Percentiles rank a stretch among this genome's conserved stretches.
Evolutionary conservation across 2,329 filamentous ascomycete species (phyloP).

Genomic region (Arthrobotrys sphaeroides): DNA sequence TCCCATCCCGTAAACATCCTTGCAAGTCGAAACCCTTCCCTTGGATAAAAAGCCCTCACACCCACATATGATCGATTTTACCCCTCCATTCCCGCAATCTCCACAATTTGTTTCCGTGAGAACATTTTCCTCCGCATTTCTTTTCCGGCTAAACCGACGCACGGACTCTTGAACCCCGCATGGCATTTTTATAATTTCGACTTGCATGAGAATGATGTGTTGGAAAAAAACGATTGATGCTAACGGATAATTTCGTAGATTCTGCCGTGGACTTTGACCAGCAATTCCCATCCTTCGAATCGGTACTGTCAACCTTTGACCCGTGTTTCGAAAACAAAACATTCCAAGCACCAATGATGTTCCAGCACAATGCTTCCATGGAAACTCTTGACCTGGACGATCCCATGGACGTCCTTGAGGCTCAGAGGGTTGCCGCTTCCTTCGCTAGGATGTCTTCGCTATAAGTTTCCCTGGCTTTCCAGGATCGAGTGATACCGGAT

Average conservation of each 20-base stretch:
- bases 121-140: conserved; percentile 36
- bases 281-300: conserved; percentile 49
- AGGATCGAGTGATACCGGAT: conserved; percentile 38
- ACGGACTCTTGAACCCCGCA: conserved; percentile 47
- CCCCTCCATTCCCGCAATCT: conserved; percentile 32
- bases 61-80: conserved; percentile 44
- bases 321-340: conserved; percentile 41
- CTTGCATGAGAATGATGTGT: conserved; percentile 18
- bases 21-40: conserved; percentile 33
- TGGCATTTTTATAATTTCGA: conserved; percentile 22
- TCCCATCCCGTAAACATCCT: conserved; percentile 28
- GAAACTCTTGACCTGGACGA: conserved; percentile 46
- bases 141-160: conserved; percentile 49
- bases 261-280: conserved; percentile 43
- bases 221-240: conserved; percentile 27
- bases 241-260: conserved; percentile 52
- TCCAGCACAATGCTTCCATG: conserved; percentile 30
- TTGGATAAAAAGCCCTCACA: conserved; percentile 34
- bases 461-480: conserved; percentile 1
- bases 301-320: conserved; percentile 45
- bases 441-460: conserved; percentile 6
- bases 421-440: conserved; percentile 16
- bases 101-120: conserved; percentile 38
- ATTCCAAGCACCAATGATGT: conserved; percentile 25
- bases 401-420: conserved; percentile 26